Base-by-base conservation (phyloP, 225 moss, liverwort and hornwort genomes). In the Thuidium tamariscinum region DNA sequence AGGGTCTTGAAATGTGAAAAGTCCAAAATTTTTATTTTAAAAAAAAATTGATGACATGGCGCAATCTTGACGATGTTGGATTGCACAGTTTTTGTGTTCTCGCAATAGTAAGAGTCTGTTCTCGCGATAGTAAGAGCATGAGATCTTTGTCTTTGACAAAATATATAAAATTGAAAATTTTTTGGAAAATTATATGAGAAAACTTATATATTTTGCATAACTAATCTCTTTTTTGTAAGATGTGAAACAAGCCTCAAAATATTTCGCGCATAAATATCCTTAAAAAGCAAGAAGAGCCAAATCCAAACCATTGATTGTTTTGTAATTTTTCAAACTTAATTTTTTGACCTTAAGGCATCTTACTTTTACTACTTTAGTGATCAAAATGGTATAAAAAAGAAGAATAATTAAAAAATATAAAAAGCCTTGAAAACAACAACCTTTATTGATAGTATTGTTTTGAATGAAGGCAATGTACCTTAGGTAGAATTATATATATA, bases 81-180 rank as follows among this genome's bases (percentile, higher is more conserved):
- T n/a, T n/a, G n/a, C n/a, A n/a, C n/a, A n/a, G n/a, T n/a, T n/a
- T n/a, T n/a, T n/a, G n/a, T n/a, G n/a, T n/a, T n/a, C n/a, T n/a
- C n/a, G n/a, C n/a, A n/a, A n/a, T n/a, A n/a, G n/a, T n/a, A n/a
- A n/a, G n/a, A n/a, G n/a, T n/a, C n/a, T n/a, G n/a, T n/a, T n/a
- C n/a, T n/a, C n/a, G n/a, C n/a, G n/a, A n/a, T n/a, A n/a, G 22
- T 1, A 39, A 12, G 13, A 22, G 3, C 0, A 0, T 0, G 3
- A 13, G 4, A 22, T 67, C 1, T 37, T 22, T 36, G 10, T 36
- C 3, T 37, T 2, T 22, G 0, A 22, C 22, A 66, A 67, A 37
- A 37, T 37, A 13, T 22, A 2, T 22, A 13, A 37, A 67, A 67
- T 67, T 22, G 1, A 22, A 22, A 19, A 21, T 37, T 67, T 22